Base-by-base conservation (phyloP, 768 basidiomycete genomes). In the Boletus tylopilopsis region DNA sequence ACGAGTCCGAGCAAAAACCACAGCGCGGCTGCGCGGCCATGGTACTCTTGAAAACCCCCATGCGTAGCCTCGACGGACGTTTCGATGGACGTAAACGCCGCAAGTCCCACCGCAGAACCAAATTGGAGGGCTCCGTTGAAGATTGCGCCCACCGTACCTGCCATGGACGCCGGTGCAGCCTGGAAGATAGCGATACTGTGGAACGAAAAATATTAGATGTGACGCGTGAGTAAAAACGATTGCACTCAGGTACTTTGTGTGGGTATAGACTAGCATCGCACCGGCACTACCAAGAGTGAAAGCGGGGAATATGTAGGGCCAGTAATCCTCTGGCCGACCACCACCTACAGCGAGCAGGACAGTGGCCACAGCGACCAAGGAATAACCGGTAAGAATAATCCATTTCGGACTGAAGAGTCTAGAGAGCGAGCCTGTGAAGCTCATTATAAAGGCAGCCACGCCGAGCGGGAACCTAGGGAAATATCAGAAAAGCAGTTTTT, bases 71-170 rank as follows among this genome's bases (percentile, higher is more conserved):
- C 68, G 23, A 80, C 65, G 37, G 73, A 74, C 5, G 71, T 69
- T 64, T 77, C 63, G 55, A 81, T 79, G 15, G 77, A 75, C 24
- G 62, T 73, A 19, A 78, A 69, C 18, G 71, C 70, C 13, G 81
- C 75, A 24, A 77, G 63, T n/a, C 76, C 78, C 21, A 77, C 65
- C 8, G 81, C 80, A 9, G 72, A 71, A 27, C 79, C 78, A 50
- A 78, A 65, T 58, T 81, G 76, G 1, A 80, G 71, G 10, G 76
- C 75, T 21, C 73, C 71, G 47, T 78, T 79, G 68, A 79, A 79
- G 33, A 82, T 74, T 15, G 80, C 81, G n/a, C 77, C 77, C 13
- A 80, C 72, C 5, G 74, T 76, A 37, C 81, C 80, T 5, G 78
- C 71, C 58, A 77, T 73, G n/a, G 68, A 67, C 6, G 74, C 50